These are phyloP conservation scores for Cyberlindnera samutprakarnensis DNA, from an alignment of 805 yeast species.

Conservation along the genomic window DNA sequence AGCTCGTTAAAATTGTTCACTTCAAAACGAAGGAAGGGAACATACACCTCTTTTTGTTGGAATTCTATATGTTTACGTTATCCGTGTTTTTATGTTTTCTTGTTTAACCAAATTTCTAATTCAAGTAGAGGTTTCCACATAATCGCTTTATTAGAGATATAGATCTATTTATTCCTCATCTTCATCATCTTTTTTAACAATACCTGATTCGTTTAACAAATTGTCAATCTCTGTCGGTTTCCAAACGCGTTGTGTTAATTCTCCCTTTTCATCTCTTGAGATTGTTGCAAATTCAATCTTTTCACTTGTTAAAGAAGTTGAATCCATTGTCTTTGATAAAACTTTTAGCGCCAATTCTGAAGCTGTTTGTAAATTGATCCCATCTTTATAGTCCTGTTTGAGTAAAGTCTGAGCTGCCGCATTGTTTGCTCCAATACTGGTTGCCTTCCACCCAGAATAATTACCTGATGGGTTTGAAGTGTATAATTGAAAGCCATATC, in stretches of 20 bases:
- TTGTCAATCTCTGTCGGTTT: slow-evolving; percentile 67
- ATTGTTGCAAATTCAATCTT: slow-evolving; percentile 91
- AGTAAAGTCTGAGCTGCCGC: slow-evolving; percentile 92
- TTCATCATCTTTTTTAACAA: slow-evolving; percentile 51
- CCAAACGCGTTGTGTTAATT: slow-evolving; percentile 68
- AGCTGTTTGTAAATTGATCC: slow-evolving; percentile 65
- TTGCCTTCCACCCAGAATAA: slow-evolving; percentile 98
- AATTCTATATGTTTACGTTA: too few relatives aligned
- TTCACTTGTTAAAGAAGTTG: slow-evolving; percentile 76
- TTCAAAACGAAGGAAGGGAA: too few relatives aligned
- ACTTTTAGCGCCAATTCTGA: slow-evolving; percentile 85
- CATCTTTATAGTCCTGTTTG: slow-evolving; percentile 92
- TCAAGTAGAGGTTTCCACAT: too few relatives aligned
- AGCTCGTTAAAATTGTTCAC: too few relatives aligned
- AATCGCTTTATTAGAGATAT: too few relatives aligned
- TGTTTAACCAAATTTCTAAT: too few relatives aligned
- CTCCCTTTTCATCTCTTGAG: slow-evolving; percentile 39
- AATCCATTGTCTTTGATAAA: slow-evolving; percentile 88
- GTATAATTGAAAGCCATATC: slow-evolving; percentile 84
- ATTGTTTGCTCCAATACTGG: slow-evolving; percentile 92
- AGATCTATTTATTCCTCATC: slow-evolving; percentile 24
- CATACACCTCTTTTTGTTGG: too few relatives aligned
- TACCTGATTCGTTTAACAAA: slow-evolving; percentile 65
- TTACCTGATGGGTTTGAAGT: slow-evolving; percentile 97
- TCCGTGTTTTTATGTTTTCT: too few relatives aligned